Evolutionary conservation across 805 yeast genomes (phyloP).

Genomic region (Teunomyces pallodes): DNA sequence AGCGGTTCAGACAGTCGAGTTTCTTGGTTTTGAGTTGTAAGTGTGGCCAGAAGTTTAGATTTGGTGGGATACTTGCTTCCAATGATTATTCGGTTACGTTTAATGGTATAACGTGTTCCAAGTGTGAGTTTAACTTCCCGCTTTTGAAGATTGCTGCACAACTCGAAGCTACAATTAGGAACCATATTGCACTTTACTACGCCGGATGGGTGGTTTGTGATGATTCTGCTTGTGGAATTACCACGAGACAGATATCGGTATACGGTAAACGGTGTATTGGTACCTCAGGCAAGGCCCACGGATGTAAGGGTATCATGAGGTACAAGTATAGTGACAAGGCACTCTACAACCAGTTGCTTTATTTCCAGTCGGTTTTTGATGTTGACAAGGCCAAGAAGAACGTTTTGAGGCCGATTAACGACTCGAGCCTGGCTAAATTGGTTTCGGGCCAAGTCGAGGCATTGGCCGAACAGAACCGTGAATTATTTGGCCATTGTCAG

Average conservation of each 20-base stretch:
- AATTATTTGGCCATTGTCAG: slow-evolving; percentile 50
- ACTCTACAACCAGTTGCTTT: slow-evolving; percentile 81
- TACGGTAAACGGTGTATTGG: slow-evolving; percentile 86
- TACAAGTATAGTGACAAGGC: slow-evolving; percentile 75
- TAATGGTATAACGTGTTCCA: slow-evolving; percentile 68
- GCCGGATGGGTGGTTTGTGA: slow-evolving; percentile 86
- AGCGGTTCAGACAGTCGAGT: slow-evolving; percentile 70
- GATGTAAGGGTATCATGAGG: slow-evolving; percentile 79
- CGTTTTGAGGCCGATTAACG: slow-evolving; percentile 53
- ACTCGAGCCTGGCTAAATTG: slow-evolving; percentile 25
- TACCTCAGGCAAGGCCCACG: slow-evolving; percentile 54
- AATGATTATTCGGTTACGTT: slow-evolving; percentile 58
- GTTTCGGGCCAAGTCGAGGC: slow-evolving; percentile 61
- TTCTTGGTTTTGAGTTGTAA: slow-evolving; percentile 56
- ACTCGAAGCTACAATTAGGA: slow-evolving; percentile 68
- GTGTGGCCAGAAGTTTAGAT: slow-evolving; percentile 61
- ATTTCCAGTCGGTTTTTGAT: slow-evolving; percentile 76
- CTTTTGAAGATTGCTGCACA: slow-evolving; percentile 63
- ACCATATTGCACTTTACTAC: slow-evolving; percentile 72
- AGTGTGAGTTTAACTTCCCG: slow-evolving; percentile 54
- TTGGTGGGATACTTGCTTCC: slow-evolving; percentile 73
- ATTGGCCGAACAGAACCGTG: slow-evolving; percentile 76
- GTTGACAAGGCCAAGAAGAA: slow-evolving; percentile 68
- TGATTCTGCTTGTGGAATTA: slow-evolving; percentile 75
- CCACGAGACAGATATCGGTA: slow-evolving; percentile 83